Evolutionary conservation across 805 yeast species (phyloP), one percentile per base, ranked within the genome.

Genomic region (Ogataea methylovora): DNA sequence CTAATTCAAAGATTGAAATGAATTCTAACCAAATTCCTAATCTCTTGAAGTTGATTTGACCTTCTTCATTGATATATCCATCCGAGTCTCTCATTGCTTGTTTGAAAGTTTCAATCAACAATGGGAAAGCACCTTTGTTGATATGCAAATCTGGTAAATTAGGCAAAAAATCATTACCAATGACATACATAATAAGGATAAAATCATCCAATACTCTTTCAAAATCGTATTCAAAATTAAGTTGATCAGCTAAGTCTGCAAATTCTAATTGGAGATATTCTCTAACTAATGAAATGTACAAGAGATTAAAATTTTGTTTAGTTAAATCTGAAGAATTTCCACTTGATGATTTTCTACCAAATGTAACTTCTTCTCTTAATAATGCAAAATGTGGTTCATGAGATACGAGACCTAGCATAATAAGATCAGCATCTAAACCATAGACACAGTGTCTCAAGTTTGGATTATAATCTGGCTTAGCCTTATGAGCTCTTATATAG

Each of bases 111-210:
- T 80, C 85, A 46, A 92, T 67, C 49, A 92, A 68, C 21, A 87
- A 71, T n/a, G 97, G 95, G 64, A 92, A 84, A 1, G 97, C 98
- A 46, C 97, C 97, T 48, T 88, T 92, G 54, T 87, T 88, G 44
- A 92, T 71, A 55, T 85, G 88, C 46, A 92, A 68, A 58, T 88
- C 95, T 0, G 99, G 98, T 47, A 94, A 71, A 54, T 92, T 85
- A 18, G 99, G 98, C 52, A 92, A 71, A 77, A 92, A 92, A 70
- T 92, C 99, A 54, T 92, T 92, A 49, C 99, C 99, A 48, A 92
- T 85, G 41, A 92, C 95, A 52, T 85, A 88, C 80, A 86, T 75
- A 48, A 90, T 81, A 40, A 92, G 67, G 43, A 92, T 84, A 46
- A 90, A 86, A 57, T 92, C 99, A 60, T 92, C 99, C 43, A 92